Percentiles rank a stretch among this genome's conserved stretches.
These are phyloP conservation scores for Fusarium phyllophilum DNA, from an alignment of 2,329 filamentous ascomycete species.

Conservation along the genomic window DNA sequence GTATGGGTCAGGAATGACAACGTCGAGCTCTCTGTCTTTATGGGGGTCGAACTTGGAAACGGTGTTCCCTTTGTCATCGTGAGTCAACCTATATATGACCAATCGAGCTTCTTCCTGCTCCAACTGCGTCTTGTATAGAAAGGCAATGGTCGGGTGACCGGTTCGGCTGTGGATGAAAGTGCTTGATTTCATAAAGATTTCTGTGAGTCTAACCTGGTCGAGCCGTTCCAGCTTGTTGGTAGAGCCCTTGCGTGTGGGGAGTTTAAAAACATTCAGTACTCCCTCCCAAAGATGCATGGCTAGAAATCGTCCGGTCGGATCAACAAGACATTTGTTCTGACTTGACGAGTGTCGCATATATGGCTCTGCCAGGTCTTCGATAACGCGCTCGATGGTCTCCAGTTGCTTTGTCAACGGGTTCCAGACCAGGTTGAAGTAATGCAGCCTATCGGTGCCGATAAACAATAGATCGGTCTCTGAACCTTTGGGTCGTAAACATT, in stretches of 20 bases:
- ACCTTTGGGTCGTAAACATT: slow-evolving; percentile 80
- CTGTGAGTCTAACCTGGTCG: slow-evolving; percentile 66
- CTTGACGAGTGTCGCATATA: slow-evolving; percentile 82
- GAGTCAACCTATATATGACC: slow-evolving; percentile 68
- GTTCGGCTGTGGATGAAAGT: slow-evolving; percentile 68
- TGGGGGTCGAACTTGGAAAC: slow-evolving; percentile 65
- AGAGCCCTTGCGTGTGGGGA: slow-evolving; percentile 58
- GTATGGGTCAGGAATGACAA: slow-evolving; percentile 64
- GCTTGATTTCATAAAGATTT: slow-evolving; percentile 68
- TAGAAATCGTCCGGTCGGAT: slow-evolving; percentile 75
- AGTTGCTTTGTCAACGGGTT: slow-evolving; percentile 66
- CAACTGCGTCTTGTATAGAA: slow-evolving; percentile 65
- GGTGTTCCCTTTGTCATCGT: slow-evolving; percentile 65
- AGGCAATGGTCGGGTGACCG: slow-evolving; percentile 66
- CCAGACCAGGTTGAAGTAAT: slow-evolving; percentile 93
- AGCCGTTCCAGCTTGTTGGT: slow-evolving; percentile 59
- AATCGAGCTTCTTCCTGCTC: slow-evolving; percentile 65
- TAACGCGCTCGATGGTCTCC: slow-evolving; percentile 61
- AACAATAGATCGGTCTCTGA: slow-evolving; percentile 86
- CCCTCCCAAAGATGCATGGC: slow-evolving; percentile 70
- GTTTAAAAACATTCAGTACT: slow-evolving; percentile 64
- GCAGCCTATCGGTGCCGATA: slow-evolving; percentile 87
- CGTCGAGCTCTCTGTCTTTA: slow-evolving; percentile 65
- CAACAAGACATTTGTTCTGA: slow-evolving; percentile 83
- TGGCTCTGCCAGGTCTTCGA: slow-evolving; percentile 65